Evolutionary conservation across 202 grass and related monocot genomes (phyloP).

Genomic region (Carex sylvatica): DNA sequence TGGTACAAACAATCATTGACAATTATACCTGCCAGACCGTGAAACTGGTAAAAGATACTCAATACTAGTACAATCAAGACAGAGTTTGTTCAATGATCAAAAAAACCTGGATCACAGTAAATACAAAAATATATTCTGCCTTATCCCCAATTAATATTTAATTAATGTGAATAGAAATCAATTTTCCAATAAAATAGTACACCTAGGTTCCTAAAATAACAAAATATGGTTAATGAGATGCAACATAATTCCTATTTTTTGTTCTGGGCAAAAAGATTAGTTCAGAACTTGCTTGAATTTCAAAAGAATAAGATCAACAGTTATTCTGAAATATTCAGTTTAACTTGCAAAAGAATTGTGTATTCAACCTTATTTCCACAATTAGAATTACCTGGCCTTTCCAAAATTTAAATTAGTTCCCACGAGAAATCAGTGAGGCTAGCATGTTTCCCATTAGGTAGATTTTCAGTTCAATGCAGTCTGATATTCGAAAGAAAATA

Average conservation of each 20-base stretch:
- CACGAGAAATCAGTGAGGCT: not conserved
- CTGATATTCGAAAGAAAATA: not conserved
- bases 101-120: not conserved
- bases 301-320: not conserved
- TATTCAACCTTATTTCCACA: not conserved
- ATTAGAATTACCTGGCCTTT: not conserved
- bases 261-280: not conserved
- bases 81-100: not conserved
- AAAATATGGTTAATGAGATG: not conserved
- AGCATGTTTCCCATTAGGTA: not conserved
- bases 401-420: not conserved
- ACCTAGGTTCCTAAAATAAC: not conserved
- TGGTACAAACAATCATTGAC: not conserved
- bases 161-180: no score
- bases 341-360: not conserved
- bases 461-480: not conserved
- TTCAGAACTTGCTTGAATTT: not conserved
- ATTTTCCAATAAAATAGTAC: no score
- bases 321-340: not conserved
- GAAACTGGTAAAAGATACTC: not conserved
- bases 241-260: not conserved
- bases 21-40: not conserved
- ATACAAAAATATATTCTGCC: not conserved
- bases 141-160: not conserved
- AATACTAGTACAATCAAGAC: slow-evolving; percentile 4